Evolutionary conservation across 1,284 basidiomycete genomes (phyloP).

Genomic region (Austroboletus niveus): DNA sequence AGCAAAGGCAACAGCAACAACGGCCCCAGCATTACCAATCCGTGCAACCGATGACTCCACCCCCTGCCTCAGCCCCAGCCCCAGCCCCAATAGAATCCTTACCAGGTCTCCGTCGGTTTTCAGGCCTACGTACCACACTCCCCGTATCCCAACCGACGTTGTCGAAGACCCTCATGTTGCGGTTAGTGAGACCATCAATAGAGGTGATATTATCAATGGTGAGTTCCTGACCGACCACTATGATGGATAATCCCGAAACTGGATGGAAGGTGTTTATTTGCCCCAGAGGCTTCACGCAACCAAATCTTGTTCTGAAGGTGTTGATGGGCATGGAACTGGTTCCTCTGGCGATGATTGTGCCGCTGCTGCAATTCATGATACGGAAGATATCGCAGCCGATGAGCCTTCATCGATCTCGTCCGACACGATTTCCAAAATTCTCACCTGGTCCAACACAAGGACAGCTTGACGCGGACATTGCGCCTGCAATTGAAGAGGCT

Average conservation of each 20-base stretch:
- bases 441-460: constrained; percentile 10
- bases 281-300: constrained; percentile 21
- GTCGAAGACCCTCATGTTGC: constrained; percentile 40
- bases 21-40: constrained; percentile 46
- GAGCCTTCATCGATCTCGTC: constrained; percentile 11
- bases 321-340: constrained; percentile 23
- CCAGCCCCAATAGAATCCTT: constrained; percentile 69
- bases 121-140: constrained; percentile 65
- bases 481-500: constrained; percentile 17
- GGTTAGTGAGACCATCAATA: constrained; percentile 35
- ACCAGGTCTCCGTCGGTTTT: constrained; percentile 70
- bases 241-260: constrained; percentile 30
- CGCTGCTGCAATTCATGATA: constrained; percentile 12
- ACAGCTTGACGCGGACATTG: constrained; percentile 11
- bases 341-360: constrained; percentile 17
- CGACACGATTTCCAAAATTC: constrained; percentile 7
- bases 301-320: constrained; percentile 28
- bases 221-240: constrained; percentile 36
- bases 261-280: constrained; percentile 28
- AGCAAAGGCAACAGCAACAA: constrained; percentile 52
- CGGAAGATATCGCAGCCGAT: constrained; percentile 8
- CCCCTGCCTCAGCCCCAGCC: constrained; percentile 51
- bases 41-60: constrained; percentile 50
- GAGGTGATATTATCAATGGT: constrained; percentile 42
- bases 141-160: constrained; percentile 37